These are phyloP conservation scores for Spathaspora boniae DNA, from an alignment of 805 yeast species.

Conservation along the genomic window DNA sequence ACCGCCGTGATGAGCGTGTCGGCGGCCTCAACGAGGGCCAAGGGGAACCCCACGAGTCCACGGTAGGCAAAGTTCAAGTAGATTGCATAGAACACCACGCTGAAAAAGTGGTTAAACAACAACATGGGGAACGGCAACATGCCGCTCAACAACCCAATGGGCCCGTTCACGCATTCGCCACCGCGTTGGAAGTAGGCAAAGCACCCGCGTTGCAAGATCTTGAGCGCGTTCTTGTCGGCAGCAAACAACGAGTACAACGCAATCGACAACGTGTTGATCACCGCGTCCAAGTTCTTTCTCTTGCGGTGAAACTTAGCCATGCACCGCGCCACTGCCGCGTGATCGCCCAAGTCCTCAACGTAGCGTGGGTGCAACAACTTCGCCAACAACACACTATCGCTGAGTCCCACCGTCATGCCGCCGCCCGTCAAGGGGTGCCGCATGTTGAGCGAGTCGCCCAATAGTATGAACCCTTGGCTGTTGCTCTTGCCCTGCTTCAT, in stretches of 20 bases:
- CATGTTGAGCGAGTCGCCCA: constrained; percentile 96
- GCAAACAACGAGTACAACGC: constrained; percentile 90
- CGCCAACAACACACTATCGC: constrained; percentile 72
- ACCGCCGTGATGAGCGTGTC: constrained; percentile 71
- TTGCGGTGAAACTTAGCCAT: constrained; percentile 68
- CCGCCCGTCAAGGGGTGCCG: constrained; percentile 98
- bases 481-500: constrained; percentile 48
- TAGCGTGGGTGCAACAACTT: constrained; percentile 54
- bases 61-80: constrained; percentile 60
- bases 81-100: constrained; percentile 85
- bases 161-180: constrained; percentile 73
- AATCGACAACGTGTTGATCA: constrained; percentile 83
- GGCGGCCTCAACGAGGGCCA: constrained; percentile 67
- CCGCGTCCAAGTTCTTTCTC: constrained; percentile 77
- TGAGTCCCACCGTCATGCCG: constrained; percentile 97
- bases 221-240: constrained; percentile 67
- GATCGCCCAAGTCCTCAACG: constrained; percentile 56
- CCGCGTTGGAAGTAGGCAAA: constrained; percentile 82
- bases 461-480: constrained; percentile 69
- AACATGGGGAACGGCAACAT: constrained; percentile 69
- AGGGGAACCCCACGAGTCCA: constrained; percentile 65
- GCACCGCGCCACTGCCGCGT: constrained; percentile 51
- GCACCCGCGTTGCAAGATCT: constrained; percentile 81
- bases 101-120: constrained; percentile 81
- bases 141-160: constrained; percentile 82